Evolutionary conservation across 345 rosid genomes (phyloP).

Genomic region (Aethionema arabicum): DNA sequence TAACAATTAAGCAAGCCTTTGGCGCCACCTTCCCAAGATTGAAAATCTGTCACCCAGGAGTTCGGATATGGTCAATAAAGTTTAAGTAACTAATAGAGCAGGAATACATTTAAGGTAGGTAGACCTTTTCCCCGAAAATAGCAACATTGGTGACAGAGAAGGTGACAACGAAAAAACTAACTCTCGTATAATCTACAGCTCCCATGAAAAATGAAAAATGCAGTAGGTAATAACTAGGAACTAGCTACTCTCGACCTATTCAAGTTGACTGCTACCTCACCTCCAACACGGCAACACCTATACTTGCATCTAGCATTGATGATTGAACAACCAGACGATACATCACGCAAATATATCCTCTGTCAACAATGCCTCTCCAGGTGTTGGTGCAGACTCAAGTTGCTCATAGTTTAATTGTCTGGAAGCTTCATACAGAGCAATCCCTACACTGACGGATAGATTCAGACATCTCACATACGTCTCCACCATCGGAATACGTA

Average conservation of each 20-base stretch:
- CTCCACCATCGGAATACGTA: constrained; percentile 91
- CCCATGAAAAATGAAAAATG: too few relatives aligned
- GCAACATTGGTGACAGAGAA: background rate
- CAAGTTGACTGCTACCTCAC: background rate
- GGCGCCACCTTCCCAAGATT: background rate
- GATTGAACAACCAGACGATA: constrained; percentile 4
- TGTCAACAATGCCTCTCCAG: constrained; percentile 41
- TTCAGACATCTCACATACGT: constrained; percentile 90
- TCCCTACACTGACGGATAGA: constrained; percentile 88
- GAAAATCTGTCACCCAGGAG: background rate
- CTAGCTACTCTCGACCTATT: too few relatives aligned
- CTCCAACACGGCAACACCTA: constrained; percentile 8
- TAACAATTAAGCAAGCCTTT: too few relatives aligned
- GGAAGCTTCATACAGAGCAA: constrained; percentile 88
- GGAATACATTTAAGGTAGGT: background rate
- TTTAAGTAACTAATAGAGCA: background rate
- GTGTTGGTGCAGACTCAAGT: constrained; percentile 45
- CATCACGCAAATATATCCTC: constrained; percentile 73
- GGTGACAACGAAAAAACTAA: too few relatives aligned
- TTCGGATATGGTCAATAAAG: background rate
- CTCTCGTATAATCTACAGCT: too few relatives aligned
- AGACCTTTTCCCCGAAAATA: background rate
- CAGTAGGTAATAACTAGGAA: too few relatives aligned
- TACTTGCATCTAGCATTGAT: background rate
- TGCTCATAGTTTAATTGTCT: constrained; percentile 84